Evolutionary conservation across 1,284 basidiomycete species (phyloP).

Genomic region (Sutorius eximius): DNA sequence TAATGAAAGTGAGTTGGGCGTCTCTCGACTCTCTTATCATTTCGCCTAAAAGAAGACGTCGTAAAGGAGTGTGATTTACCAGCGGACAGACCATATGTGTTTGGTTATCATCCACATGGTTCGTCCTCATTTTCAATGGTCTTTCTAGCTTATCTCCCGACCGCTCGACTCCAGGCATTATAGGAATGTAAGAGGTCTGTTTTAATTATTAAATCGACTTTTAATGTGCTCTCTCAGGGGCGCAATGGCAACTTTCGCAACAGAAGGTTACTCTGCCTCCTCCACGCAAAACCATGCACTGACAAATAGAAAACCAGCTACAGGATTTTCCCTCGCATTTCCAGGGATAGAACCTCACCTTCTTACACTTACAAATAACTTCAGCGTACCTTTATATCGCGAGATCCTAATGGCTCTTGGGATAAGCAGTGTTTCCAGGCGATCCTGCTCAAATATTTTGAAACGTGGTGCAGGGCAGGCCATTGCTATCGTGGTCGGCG

Average conservation of each 20-base stretch:
- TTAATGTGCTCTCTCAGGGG: slow-evolving; percentile 54
- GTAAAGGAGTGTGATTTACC: slow-evolving; percentile 84
- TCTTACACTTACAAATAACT: slow-evolving; percentile 89
- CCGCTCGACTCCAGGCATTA: slow-evolving; percentile 59
- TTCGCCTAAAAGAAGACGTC: not conserved
- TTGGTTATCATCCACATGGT: slow-evolving; percentile 98
- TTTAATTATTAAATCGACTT: not conserved
- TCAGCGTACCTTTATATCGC: slow-evolving; percentile 90
- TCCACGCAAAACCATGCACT: not conserved
- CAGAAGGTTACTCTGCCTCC: slow-evolving; percentile 61
- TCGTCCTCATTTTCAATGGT: slow-evolving; percentile 23
- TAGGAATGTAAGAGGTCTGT: slow-evolving; percentile 79
- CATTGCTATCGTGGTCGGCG: slow-evolving; percentile 96
- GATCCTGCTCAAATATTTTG: slow-evolving; percentile 89
- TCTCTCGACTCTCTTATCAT: not conserved
- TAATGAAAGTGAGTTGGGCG: slow-evolving; percentile 26
- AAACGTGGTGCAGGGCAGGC: slow-evolving; percentile 56
- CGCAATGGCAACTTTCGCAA: slow-evolving; percentile 90
- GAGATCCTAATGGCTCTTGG: slow-evolving; percentile 87
- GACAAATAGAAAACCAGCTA: slow-evolving; percentile 51
- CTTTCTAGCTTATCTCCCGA: not conserved
- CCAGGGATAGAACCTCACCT: slow-evolving; percentile 93
- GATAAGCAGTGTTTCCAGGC: slow-evolving; percentile 89
- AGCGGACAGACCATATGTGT: slow-evolving; percentile 89
- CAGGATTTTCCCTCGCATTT: slow-evolving; percentile 88